These are phyloP conservation scores for Fusarium sp. DNA, from an alignment of 2,329 filamentous ascomycete species.

Conservation along the genomic window DNA sequence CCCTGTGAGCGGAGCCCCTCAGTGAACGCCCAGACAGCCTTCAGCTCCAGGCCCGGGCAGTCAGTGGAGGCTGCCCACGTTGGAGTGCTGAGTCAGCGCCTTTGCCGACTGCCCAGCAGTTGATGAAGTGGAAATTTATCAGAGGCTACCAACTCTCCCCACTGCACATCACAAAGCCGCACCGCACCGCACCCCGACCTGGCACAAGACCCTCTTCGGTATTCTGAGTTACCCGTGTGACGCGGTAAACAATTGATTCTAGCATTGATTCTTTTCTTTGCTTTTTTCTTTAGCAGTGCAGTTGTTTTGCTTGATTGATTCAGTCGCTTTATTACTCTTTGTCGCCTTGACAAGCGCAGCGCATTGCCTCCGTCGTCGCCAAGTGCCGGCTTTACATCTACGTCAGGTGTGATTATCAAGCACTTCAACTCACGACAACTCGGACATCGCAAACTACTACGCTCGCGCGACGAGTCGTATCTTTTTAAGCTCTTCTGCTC, in stretches of 20 bases:
- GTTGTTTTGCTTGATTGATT: conserved; percentile 18
- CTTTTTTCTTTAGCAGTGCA: conserved; percentile 2
- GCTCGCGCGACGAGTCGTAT: background rate
- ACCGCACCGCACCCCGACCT: conserved; percentile 45
- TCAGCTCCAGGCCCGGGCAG: no score
- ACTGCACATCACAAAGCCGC: conserved; percentile 55
- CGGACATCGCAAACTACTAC: conserved; percentile 17
- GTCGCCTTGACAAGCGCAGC: conserved; percentile 20
- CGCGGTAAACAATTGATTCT: conserved; percentile 21
- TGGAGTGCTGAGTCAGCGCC: conserved; percentile 45
- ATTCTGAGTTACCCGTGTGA: conserved; percentile 27
- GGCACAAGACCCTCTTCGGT: conserved; percentile 39
- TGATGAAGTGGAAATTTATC: conserved; percentile 52
- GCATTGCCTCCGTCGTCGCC: conserved; percentile 20
- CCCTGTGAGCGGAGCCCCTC: conserved; percentile 36
- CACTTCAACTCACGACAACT: conserved; percentile 14
- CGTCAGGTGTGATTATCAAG: conserved; percentile 30
- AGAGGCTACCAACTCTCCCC: conserved; percentile 56
- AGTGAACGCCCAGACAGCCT: background rate
- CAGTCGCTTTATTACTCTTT: conserved; percentile 16
- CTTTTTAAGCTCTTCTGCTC: background rate
- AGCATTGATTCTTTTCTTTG: background rate
- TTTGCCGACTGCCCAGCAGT: conserved; percentile 28
- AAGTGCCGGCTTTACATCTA: conserved; percentile 33
- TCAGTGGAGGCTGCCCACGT: conserved; percentile 6